Evolutionary conservation across 2,329 filamentous ascomycete genomes (phyloP).

Genomic region (Aureobasidium sp.): DNA sequence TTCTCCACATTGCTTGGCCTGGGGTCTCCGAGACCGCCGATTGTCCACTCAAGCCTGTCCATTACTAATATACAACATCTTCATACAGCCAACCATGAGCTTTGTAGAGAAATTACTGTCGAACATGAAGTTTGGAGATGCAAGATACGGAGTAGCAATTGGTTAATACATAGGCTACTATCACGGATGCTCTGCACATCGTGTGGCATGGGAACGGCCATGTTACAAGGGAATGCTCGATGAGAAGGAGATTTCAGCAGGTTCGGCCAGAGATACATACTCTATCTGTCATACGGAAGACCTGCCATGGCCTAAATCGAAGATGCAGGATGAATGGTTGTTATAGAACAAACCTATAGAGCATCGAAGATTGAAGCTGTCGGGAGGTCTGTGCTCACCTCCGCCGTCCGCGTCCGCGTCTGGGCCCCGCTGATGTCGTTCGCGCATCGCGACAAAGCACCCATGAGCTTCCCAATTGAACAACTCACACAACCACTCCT

Average conservation of each 20-base stretch:
- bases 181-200: no score
- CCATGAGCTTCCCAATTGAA: not conserved
- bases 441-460: slow-evolving; percentile 3
- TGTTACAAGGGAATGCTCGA: not conserved
- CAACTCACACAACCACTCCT: not conserved
- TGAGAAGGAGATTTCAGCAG: no score
- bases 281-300: no score
- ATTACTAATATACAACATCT: slow-evolving; percentile 40
- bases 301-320: no score
- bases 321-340: no score
- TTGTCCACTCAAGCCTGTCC: slow-evolving; percentile 53
- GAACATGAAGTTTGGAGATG: no score
- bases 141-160: no score
- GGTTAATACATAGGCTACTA: no score
- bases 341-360: not conserved
- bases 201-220: not conserved
- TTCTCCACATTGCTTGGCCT: slow-evolving; percentile 11
- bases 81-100: no score
- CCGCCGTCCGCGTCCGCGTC: not conserved
- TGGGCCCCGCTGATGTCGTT: slow-evolving; percentile 16
- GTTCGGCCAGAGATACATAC: no score
- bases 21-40: slow-evolving; percentile 6
- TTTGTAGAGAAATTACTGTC: no score
- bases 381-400: slow-evolving; percentile 7
- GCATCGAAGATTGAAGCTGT: not conserved